Evolutionary conservation across 805 yeast genomes (phyloP).

Genomic region (Candida suzukii): DNA sequence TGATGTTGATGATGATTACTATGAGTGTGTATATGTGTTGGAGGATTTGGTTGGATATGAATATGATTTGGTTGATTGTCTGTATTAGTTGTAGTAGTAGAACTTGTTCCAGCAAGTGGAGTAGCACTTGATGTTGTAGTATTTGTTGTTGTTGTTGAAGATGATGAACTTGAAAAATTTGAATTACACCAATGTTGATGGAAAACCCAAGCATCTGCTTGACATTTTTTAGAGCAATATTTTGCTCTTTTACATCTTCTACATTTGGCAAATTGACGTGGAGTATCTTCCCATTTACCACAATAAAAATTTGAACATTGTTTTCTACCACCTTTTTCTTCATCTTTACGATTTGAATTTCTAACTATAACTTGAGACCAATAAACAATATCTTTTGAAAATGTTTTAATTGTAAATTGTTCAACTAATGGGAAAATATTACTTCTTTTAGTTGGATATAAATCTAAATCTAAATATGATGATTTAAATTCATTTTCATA

Average conservation of each 20-base stretch:
- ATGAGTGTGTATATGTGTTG: neutral
- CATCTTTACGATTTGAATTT: conserved; percentile 90
- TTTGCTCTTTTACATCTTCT: conserved; percentile 91
- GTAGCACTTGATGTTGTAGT: neutral
- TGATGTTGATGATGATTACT: conserved; percentile 2
- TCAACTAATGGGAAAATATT: conserved; percentile 90
- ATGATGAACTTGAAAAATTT: conserved; percentile 1
- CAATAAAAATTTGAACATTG: conserved; percentile 93
- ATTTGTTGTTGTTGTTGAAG: conserved; percentile 1
- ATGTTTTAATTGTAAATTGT: conserved; percentile 65
- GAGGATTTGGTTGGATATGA: too few species aligned
- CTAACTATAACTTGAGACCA: conserved; percentile 99
- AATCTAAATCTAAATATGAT: conserved; percentile 1
- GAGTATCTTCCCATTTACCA: conserved; percentile 88
- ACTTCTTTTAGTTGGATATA: conserved; percentile 39
- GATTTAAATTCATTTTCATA: neutral
- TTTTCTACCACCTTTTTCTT: conserved; percentile 77
- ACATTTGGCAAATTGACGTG: conserved; percentile 92
- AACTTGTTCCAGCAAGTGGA: too few species aligned
- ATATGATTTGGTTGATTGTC: too few species aligned
- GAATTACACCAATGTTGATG: conserved; percentile 90
- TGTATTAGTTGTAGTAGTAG: neutral
- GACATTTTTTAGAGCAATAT: conserved; percentile 91
- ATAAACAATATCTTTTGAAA: conserved; percentile 77
- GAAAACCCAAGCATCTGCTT: conserved; percentile 83